A percentile compares a stretch with the other conserved stretches of the same genome.
Evolutionary conservation across 495 filamentous ascomycete species (phyloP).

Genomic region (Neurospora sublineolata): DNA sequence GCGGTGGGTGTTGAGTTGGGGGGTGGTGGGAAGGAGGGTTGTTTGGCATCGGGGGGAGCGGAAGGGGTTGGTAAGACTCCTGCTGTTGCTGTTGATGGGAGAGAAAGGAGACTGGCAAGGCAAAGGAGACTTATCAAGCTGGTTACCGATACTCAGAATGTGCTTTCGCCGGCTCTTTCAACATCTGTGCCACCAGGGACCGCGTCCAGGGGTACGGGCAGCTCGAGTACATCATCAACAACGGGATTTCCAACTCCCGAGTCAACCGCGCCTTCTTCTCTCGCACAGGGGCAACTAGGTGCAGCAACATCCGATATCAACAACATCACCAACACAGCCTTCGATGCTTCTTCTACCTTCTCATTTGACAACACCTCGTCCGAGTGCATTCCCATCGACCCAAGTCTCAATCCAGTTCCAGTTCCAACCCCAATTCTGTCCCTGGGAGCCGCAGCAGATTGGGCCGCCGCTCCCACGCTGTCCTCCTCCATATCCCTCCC

Average conservation of each 20-base stretch:
- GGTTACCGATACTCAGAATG: not conserved
- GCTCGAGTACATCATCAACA: not conserved
- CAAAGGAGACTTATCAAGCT: not conserved
- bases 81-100: not conserved
- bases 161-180: not conserved
- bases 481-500: constrained; percentile 14
- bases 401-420: not conserved
- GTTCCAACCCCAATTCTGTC: not conserved
- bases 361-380: not conserved
- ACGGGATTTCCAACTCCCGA: not conserved
- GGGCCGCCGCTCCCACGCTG: not conserved
- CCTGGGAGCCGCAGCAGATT: constrained; percentile 1
- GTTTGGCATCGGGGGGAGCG: constrained; percentile 8
- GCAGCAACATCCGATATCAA: not conserved
- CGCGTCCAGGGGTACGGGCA: not conserved
- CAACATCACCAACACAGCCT: not conserved
- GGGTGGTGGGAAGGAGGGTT: constrained; percentile 18
- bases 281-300: not conserved
- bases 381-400: not conserved
- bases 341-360: not conserved
- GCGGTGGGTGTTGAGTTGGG: not conserved
- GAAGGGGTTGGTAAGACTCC: not conserved
- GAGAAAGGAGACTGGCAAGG: not conserved
- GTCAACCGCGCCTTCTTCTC: not conserved
- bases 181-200: not conserved